phyloP scores from a whole-genome alignment of 495 filamentous ascomycete species.

The Xylaria telfairii region DNA sequence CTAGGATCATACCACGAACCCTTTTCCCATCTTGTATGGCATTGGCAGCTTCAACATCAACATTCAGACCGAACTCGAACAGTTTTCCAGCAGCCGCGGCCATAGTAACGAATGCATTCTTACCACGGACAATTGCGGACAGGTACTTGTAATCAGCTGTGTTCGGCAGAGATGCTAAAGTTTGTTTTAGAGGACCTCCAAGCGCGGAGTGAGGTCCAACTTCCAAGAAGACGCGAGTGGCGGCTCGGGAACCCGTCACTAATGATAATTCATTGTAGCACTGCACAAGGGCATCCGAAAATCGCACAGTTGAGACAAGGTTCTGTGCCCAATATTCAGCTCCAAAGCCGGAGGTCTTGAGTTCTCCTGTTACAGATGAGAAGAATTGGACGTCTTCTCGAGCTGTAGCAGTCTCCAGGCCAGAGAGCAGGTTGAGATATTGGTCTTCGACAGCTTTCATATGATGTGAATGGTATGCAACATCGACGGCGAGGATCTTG shows the following conservation, averaged over 20 bases:
- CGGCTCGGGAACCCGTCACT: not conserved
- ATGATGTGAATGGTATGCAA: constrained; percentile 54
- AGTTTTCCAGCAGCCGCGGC: not conserved
- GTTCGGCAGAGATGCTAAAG: not conserved
- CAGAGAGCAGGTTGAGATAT: not conserved
- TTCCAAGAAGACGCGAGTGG: not conserved
- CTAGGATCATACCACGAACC: not conserved
- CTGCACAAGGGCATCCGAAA: not conserved
- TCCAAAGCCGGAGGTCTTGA: not conserved
- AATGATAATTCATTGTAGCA: not conserved
- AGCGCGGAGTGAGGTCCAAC: not conserved
- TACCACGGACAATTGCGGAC: not conserved
- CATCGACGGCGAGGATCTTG: constrained; percentile 45
- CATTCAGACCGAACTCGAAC: not conserved
- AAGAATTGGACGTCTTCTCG: not conserved
- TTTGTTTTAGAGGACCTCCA: not conserved
- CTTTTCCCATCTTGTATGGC: not conserved
- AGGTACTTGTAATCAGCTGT: not conserved
- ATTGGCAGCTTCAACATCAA: not conserved
- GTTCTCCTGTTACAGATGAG: not conserved
- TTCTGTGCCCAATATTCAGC: not conserved
- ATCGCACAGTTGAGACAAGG: not conserved
- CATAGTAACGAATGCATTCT: not conserved
- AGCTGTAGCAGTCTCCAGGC: not conserved
- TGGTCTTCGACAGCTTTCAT: constrained; percentile 43